Base-by-base conservation (phyloP, 495 filamentous ascomycete genomes). In the Rhypophila decipiens region DNA sequence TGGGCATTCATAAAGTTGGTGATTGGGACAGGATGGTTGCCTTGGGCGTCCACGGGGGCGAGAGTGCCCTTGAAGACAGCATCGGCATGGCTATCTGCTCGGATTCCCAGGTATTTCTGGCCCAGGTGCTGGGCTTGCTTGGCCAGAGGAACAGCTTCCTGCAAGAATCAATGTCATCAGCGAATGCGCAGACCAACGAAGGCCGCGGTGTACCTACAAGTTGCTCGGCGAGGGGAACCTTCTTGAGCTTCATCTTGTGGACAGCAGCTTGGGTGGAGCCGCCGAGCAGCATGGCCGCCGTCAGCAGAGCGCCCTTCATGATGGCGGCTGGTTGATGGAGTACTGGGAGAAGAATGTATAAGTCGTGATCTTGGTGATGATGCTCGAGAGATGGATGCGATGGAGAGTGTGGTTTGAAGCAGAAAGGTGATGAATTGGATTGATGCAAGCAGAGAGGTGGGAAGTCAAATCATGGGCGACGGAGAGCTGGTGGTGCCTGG, bases 1-100 rank as follows among this genome's bases (percentile, higher is more conserved):
- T 99, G 94, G 46, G 94, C 94, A 59, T 99, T 99, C 71, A 99
- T 72, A 74, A 96, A 99, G 77, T 99, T 99, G 64, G 82, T 86
- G 52, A 99, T 83, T 42, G 93, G 84, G 15, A 99, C 86, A 27
- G 83, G 79, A 58, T 98, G 91, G 50, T 79, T 79, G 47, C 74
- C 76, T 42, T 85, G 75, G 24, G 70, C 69, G 47, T 86, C 78
- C n/a, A n/a, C n/a, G n/a, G n/a, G n/a, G 63, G 87, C 68, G 20
- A 81, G 73, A 44, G 81, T 79, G 44, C 88, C 85, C 57, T 82
- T 79, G 76, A 95, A 94, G 61, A 91, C 75, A 57, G 83, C 83
- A 41, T 89, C 76, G 52, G 75, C 59, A 56, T 90, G 84, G 35
- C 68, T 65, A 36, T 84, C 21, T 81, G 87, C 53, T 4, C 85